These are phyloP conservation scores for Annona squamosa DNA, from an alignment of 164 flowering plant species.

Conservation along the genomic window DNA sequence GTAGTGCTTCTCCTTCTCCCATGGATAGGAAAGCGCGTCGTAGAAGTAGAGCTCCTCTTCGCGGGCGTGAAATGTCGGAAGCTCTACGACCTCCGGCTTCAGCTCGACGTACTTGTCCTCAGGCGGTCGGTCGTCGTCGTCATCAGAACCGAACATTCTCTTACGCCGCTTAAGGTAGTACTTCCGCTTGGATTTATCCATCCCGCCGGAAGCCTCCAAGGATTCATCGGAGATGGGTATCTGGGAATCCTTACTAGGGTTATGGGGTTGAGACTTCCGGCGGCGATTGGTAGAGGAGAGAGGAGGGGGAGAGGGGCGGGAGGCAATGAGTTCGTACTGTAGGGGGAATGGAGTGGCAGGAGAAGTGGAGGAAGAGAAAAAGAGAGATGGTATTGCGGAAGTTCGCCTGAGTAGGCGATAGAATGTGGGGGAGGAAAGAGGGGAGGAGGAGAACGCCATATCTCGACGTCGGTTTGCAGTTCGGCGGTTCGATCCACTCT, in stretches of 20 bases:
- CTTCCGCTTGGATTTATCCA: conserved; percentile 81
- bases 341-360: conserved; percentile 63
- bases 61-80: conserved; percentile 54
- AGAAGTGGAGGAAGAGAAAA: conserved; percentile 30
- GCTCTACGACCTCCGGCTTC: conserved; percentile 75
- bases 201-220: conserved; percentile 6
- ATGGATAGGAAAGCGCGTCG: conserved; percentile 75
- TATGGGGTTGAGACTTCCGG: conserved; percentile 7
- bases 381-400: conserved; percentile 6
- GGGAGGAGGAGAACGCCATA: not conserved
- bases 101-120: conserved; percentile 56
- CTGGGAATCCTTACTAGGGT: conserved; percentile 21
- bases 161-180: conserved; percentile 72
- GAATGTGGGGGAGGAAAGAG: conserved; percentile 10
- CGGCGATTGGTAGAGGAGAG: conserved; percentile 16
- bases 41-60: conserved; percentile 87
- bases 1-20: conserved; percentile 98
- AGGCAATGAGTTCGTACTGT: conserved; percentile 78
- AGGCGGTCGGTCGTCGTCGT: conserved; percentile 31
- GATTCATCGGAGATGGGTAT: not conserved
- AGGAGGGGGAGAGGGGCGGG: conserved; percentile 40
- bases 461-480: no score
- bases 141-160: conserved; percentile 82
- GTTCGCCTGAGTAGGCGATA: conserved; percentile 4
- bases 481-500: no score